phyloP scores from a whole-genome alignment of 805 yeast species.

The Barnettozyma salicaria region DNA sequence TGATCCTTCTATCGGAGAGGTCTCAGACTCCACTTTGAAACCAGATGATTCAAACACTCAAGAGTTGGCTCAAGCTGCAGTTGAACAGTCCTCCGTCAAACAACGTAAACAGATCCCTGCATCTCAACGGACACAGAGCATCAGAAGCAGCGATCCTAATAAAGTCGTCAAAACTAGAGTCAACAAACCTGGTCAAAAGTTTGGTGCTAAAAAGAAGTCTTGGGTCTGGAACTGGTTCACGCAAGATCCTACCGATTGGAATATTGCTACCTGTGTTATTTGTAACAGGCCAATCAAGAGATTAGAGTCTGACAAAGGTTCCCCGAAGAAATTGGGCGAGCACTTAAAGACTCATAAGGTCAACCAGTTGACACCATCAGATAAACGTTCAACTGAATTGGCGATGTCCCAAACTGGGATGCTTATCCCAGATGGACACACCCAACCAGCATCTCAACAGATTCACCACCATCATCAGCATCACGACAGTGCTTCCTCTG shows the following conservation, averaged over 20 bases:
- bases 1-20: conserved; percentile 23
- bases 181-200: conserved; percentile 48
- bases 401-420: too few species aligned
- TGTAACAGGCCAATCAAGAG: conserved; percentile 46
- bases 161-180: conserved; percentile 24
- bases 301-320: conserved; percentile 47
- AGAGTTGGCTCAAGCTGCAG: conserved; percentile 22
- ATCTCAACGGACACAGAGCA: background rate
- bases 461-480: too few species aligned
- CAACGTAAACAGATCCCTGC: conserved; percentile 3
- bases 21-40: conserved; percentile 9
- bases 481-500: too few species aligned
- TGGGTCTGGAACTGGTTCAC: conserved; percentile 63
- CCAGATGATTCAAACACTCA: conserved; percentile 7
- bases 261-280: conserved; percentile 47
- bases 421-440: too few species aligned
- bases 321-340: conserved; percentile 53
- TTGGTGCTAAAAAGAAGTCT: conserved; percentile 55
- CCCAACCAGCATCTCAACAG: background rate
- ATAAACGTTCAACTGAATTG: conserved; percentile 6
- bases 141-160: conserved; percentile 1
- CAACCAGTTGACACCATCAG: conserved; percentile 23
- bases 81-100: conserved; percentile 15
- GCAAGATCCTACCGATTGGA: conserved; percentile 43
- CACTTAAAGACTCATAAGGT: conserved; percentile 52